Evolutionary conservation across 2,329 filamentous ascomycete species (phyloP).

Genomic region (Ophiocordyceps polyrhachis-furcata): DNA sequence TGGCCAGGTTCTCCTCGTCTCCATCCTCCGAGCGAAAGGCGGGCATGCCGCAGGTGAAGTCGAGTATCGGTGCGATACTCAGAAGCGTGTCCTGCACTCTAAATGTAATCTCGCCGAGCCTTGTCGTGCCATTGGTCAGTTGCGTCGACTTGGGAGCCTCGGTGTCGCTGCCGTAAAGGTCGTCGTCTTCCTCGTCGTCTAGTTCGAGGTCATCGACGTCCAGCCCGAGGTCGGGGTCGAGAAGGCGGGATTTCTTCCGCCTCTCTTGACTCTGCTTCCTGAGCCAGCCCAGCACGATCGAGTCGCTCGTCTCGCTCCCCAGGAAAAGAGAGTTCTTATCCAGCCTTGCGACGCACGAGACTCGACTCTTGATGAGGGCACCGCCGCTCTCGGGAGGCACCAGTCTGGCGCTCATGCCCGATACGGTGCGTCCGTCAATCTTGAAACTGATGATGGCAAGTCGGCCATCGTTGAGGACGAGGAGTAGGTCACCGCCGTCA

Average conservation of each 20-base stretch:
- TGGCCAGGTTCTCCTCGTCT: constrained; percentile 21
- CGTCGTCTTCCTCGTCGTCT: constrained; percentile 47
- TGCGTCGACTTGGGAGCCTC: constrained; percentile 35
- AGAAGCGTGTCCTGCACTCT: constrained; percentile 57
- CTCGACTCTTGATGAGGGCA: constrained; percentile 36
- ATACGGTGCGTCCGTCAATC: constrained; percentile 80
- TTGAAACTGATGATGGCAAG: constrained; percentile 64
- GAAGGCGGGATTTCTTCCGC: constrained; percentile 41
- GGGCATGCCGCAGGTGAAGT: constrained; percentile 49
- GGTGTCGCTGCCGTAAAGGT: constrained; percentile 42
- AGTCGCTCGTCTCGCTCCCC: constrained; percentile 71
- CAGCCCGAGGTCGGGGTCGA: constrained; percentile 32
- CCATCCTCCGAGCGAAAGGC: constrained; percentile 22
- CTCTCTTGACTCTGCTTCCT: constrained; percentile 45
- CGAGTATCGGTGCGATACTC: constrained; percentile 63
- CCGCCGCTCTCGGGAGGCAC: constrained; percentile 47
- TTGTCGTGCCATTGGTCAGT: constrained; percentile 20
- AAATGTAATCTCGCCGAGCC: constrained; percentile 51
- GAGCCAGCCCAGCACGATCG: constrained; percentile 63
- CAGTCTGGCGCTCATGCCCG: constrained; percentile 56
- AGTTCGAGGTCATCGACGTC: constrained; percentile 32
- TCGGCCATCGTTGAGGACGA: constrained; percentile 59
- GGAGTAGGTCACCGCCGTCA: constrained; percentile 66
- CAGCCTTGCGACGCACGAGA: constrained; percentile 52
- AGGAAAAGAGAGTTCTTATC: constrained; percentile 57